Evolutionary conservation across 1,284 basidiomycete species (phyloP).

Genomic region (Ganoderma boninense): DNA sequence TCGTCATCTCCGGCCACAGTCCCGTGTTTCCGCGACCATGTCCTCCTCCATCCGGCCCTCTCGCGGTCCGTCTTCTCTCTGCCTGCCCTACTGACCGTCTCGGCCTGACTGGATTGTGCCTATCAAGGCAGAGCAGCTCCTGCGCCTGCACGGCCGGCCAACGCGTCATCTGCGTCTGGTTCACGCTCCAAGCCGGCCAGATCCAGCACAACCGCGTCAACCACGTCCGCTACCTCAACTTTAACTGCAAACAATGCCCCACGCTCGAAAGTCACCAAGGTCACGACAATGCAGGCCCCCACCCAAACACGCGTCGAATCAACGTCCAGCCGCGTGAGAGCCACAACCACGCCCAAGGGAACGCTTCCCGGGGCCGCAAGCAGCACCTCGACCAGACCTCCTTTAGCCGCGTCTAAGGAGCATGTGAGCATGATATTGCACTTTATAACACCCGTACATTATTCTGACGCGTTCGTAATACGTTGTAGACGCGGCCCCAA

Average conservation of each 20-base stretch:
- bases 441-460: not conserved
- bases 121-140: slow-evolving; percentile 23
- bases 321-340: slow-evolving; percentile 29
- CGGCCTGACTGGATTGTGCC: not conserved
- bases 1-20: slow-evolving; percentile 10
- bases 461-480: slow-evolving; percentile 7
- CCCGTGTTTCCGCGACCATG: slow-evolving; percentile 22
- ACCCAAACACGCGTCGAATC: slow-evolving; percentile 16
- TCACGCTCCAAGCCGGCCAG: slow-evolving; percentile 25
- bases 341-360: slow-evolving; percentile 28
- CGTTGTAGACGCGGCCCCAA: slow-evolving; percentile 18
- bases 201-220: slow-evolving; percentile 18
- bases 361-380: slow-evolving; percentile 17
- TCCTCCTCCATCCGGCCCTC: slow-evolving; percentile 23
- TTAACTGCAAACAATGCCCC: slow-evolving; percentile 17
- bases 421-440: slow-evolving; percentile 2
- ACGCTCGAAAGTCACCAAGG: slow-evolving; percentile 18
- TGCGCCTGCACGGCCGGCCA: slow-evolving; percentile 12
- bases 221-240: slow-evolving; percentile 11
- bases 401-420: slow-evolving; percentile 19
- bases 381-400: slow-evolving; percentile 12
- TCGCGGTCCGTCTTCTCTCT: slow-evolving; percentile 22
- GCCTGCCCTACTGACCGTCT: not conserved
- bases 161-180: slow-evolving; percentile 18
- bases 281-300: slow-evolving; percentile 22